Conservation (phyloP, 129 eudicot species). For the Pulicaria dysenterica region DNA sequence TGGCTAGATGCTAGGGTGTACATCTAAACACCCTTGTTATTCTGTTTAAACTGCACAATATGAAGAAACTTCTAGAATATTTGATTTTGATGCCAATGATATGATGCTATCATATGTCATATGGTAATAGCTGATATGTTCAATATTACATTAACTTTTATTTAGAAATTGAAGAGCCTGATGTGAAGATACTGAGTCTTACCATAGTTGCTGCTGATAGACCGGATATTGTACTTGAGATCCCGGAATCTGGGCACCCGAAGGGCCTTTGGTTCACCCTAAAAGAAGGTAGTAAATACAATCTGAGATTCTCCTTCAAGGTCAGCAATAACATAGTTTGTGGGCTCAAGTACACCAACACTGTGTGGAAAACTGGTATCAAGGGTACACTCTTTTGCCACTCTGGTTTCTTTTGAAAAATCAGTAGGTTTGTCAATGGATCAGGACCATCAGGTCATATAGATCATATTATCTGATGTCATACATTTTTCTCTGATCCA, state of each 20-base stretch:
- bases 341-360: slow-evolving; percentile 75
- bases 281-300: slow-evolving; percentile 71
- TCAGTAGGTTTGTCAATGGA: not conserved
- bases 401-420: slow-evolving; percentile 1
- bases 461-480: not conserved
- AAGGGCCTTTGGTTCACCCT: slow-evolving; percentile 73
- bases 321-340: slow-evolving; percentile 75
- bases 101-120: too few species aligned
- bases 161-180: slow-evolving; percentile 63
- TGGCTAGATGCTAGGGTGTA: not conserved
- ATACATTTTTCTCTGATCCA: not conserved
- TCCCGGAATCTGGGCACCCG: slow-evolving; percentile 62
- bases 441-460: not conserved
- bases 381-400: slow-evolving; percentile 49
- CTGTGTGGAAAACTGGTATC: slow-evolving; percentile 73
- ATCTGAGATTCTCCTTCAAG: slow-evolving; percentile 53
- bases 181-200: slow-evolving; percentile 70
- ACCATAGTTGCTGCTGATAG: slow-evolving; percentile 52
- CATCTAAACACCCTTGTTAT: too few species aligned
- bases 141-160: slow-evolving; percentile 1
- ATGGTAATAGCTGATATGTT: slow-evolving; percentile 5
- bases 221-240: slow-evolving; percentile 60
- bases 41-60: not conserved
- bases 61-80: not conserved
- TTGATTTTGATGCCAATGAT: slow-evolving; percentile 14